Conservation (phyloP, 208 protist genomes). For the Angomonas deanei region DNA sequence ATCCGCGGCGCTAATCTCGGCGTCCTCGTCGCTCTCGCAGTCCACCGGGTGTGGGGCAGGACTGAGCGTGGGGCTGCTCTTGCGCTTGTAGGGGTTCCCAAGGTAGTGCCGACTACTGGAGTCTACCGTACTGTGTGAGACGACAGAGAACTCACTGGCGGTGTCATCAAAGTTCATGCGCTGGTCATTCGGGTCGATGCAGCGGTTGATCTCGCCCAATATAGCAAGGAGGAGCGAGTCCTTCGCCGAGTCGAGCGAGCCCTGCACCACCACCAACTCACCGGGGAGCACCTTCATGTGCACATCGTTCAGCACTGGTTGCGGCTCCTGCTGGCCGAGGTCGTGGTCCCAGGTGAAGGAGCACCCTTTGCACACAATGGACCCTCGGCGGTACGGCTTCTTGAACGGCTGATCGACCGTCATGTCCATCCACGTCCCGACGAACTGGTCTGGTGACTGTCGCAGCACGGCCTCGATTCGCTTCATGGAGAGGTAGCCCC, state of each 20-base stretch:
- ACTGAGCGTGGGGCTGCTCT: not conserved
- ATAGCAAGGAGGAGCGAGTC: slow-evolving; percentile 66
- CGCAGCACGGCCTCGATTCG: slow-evolving; percentile 54
- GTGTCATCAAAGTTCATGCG: slow-evolving; percentile 11
- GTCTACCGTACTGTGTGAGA: slow-evolving; percentile 13
- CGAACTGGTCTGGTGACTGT: slow-evolving; percentile 59
- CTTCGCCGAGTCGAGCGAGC: slow-evolving; percentile 76
- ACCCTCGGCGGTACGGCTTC: slow-evolving; percentile 42
- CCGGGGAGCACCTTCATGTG: slow-evolving; percentile 51
- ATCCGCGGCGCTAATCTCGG: slow-evolving; percentile 22
- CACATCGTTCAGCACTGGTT: slow-evolving; percentile 44
- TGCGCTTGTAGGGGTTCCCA: slow-evolving; percentile 5
- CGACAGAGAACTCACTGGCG: slow-evolving; percentile 24
- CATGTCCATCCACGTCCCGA: slow-evolving; percentile 56
- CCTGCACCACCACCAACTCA: slow-evolving; percentile 72
- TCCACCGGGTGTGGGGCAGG: not conserved
- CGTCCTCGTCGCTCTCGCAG: slow-evolving; percentile 4
- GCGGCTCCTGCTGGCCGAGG: slow-evolving; percentile 29
- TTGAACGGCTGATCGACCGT: slow-evolving; percentile 21
- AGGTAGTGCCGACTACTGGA: slow-evolving; percentile 7
- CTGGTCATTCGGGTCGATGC: slow-evolving; percentile 15
- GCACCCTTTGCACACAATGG: slow-evolving; percentile 49
- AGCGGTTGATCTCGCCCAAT: slow-evolving; percentile 70
- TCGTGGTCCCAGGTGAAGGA: slow-evolving; percentile 76
- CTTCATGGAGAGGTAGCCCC: slow-evolving; percentile 53